These are phyloP conservation scores for Monosporozyma aerobia DNA, from an alignment of 805 yeast genomes.

Conservation along the genomic window DNA sequence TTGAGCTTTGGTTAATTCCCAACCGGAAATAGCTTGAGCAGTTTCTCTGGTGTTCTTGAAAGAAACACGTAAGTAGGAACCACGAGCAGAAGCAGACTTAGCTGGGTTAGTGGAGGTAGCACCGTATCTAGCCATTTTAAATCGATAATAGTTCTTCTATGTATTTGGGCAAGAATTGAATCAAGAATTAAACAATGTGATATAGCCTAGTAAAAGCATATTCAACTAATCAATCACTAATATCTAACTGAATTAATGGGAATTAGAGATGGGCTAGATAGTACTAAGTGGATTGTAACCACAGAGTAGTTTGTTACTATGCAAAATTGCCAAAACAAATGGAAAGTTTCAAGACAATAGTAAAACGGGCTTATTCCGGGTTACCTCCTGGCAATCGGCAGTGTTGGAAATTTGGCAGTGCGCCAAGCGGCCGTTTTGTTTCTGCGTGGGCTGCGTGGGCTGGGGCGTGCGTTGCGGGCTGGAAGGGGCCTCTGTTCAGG, in stretches of 20 bases:
- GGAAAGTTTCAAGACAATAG: background rate
- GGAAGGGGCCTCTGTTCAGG: background rate
- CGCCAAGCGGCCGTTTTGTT: background rate
- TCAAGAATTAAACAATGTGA: background rate
- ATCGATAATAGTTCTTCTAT: slow-evolving; percentile 1
- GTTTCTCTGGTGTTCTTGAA: slow-evolving; percentile 99
- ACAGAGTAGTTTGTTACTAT: background rate
- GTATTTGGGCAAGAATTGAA: background rate
- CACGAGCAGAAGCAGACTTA: slow-evolving; percentile 98
- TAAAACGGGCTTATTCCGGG: background rate
- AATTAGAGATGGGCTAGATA: background rate
- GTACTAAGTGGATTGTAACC: background rate
- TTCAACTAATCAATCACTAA: background rate
- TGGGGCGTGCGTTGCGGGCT: background rate
- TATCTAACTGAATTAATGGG: background rate
- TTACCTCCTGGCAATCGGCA: background rate
- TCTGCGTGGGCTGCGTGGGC: background rate
- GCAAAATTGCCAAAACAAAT: background rate
- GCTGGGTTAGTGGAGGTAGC: slow-evolving; percentile 99
- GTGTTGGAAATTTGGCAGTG: background rate
- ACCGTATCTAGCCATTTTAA: slow-evolving; percentile 96
- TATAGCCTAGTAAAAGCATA: background rate
- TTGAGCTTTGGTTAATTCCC: slow-evolving; percentile 95
- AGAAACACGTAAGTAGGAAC: slow-evolving; percentile 97
- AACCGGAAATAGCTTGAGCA: slow-evolving; percentile 96